Evolutionary conservation across 192 early-diverging fungal genomes (phyloP).

Genomic region (Coemansia sp.): DNA sequence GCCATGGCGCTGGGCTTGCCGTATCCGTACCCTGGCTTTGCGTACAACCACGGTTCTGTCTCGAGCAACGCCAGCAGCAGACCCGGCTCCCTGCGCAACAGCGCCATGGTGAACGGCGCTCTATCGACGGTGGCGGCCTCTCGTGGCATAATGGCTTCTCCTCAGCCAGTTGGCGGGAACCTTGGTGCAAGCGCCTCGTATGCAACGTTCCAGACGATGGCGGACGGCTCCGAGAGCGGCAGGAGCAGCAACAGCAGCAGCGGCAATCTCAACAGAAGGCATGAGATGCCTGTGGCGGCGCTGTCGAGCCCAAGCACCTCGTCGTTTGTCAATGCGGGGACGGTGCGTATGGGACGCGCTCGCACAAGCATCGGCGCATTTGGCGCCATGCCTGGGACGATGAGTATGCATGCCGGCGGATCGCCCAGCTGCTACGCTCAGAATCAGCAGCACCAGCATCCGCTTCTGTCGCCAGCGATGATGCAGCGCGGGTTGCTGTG

Average conservation of each 20-base stretch:
- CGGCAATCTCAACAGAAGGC: not conserved
- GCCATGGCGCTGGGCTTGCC: conserved; percentile 43
- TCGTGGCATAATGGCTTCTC: not conserved
- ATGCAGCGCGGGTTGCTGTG: conserved; percentile 32
- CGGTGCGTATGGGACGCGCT: conserved; percentile 42
- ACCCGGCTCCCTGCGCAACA: conserved; percentile 14
- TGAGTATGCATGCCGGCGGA: conserved; percentile 20
- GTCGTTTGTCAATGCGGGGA: conserved; percentile 36
- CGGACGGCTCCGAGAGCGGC: conserved; percentile 17
- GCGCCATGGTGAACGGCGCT: not conserved
- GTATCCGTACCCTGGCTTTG: conserved; percentile 43
- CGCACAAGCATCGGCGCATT: conserved; percentile 34
- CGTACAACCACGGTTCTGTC: conserved; percentile 13
- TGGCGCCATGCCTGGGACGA: conserved; percentile 12
- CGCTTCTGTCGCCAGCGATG: not conserved
- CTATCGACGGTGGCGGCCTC: not conserved
- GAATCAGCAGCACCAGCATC: not conserved
- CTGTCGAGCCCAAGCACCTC: conserved; percentile 37
- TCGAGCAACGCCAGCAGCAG: conserved; percentile 20
- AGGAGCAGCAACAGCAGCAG: not conserved
- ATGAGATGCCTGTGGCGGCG: conserved; percentile 7
- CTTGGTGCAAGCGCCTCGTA: conserved; percentile 37
- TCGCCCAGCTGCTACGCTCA: not conserved
- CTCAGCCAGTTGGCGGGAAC: not conserved
- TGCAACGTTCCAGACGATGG: conserved; percentile 49